Conservation (phyloP, 1,139 yeast species). For the Kodamaea suecica region DNA sequence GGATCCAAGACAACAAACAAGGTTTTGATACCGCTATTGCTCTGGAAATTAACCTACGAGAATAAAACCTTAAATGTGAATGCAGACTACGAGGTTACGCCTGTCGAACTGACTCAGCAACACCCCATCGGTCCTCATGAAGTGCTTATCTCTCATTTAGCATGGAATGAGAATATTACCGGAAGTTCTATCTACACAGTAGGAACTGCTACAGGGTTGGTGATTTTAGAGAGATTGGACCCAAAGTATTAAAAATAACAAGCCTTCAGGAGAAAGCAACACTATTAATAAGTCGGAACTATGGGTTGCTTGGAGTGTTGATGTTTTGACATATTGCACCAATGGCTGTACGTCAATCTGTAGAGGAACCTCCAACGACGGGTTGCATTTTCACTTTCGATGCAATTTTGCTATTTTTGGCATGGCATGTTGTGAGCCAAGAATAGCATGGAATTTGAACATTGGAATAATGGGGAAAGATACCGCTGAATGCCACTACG, state of each 20-base stretch:
- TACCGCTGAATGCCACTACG: too few relatives aligned
- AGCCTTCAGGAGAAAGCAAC: background rate
- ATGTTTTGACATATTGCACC: too few relatives aligned
- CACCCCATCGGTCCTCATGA: conserved; percentile 51
- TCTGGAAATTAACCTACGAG: conserved; percentile 33
- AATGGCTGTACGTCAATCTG: too few relatives aligned
- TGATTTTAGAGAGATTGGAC: conserved; percentile 59
- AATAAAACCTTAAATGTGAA: conserved; percentile 18
- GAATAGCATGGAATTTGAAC: too few relatives aligned
- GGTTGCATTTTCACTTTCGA: too few relatives aligned
- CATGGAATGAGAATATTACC: conserved; percentile 57
- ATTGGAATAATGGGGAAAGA: too few relatives aligned
- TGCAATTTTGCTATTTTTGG: too few relatives aligned
- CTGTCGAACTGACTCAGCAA: conserved; percentile 28
- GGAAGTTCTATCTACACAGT: conserved; percentile 64
- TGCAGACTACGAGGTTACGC: conserved; percentile 27
- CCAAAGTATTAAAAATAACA: conserved; percentile 15
- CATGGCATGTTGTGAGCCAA: too few relatives aligned
- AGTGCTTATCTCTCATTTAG: conserved; percentile 49
- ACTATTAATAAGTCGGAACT: too few relatives aligned
- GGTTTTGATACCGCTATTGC: conserved; percentile 28
- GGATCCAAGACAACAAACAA: conserved; percentile 33
- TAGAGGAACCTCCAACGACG: too few relatives aligned
- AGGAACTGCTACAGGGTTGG: conserved; percentile 63
- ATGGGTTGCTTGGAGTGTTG: too few relatives aligned